Percentiles rank a stretch among this genome's conserved stretches.
These are phyloP conservation scores for Syncephalastrum racemosum DNA, from an alignment of 371 early-diverging fungal species.

Conservation along the genomic window DNA sequence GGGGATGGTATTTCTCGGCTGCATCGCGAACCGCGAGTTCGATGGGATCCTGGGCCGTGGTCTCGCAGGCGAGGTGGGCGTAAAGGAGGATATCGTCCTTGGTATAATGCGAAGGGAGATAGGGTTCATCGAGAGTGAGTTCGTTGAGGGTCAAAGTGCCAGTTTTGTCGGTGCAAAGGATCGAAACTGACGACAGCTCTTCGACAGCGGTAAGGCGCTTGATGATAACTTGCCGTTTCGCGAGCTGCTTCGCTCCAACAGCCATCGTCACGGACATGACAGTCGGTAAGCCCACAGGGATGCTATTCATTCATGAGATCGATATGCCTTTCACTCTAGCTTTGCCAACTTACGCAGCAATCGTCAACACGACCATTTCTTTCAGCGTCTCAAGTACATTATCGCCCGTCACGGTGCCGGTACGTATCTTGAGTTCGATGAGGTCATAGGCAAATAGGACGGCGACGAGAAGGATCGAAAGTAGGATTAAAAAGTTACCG, in stretches of 20 bases:
- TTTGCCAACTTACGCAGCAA: constrained; percentile 72
- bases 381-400: constrained; percentile 68
- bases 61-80: constrained; percentile 88
- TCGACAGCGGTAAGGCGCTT: constrained; percentile 95
- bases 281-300: constrained; percentile 96
- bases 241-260: constrained; percentile 90
- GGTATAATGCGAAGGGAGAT: constrained; percentile 67
- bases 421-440: constrained; percentile 42
- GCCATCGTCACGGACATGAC: constrained; percentile 97
- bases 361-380: constrained; percentile 87
- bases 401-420: constrained; percentile 33
- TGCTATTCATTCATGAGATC: constrained; percentile 32
- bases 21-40: constrained; percentile 86
- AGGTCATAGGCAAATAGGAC: constrained; percentile 81
- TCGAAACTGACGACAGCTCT: constrained; percentile 91
- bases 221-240: constrained; percentile 92
- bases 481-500: constrained; percentile 88
- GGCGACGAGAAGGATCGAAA: constrained; percentile 78
- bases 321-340: not conserved
- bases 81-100: constrained; percentile 83
- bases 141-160: constrained; percentile 95
- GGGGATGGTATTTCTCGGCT: constrained; percentile 71
- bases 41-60: constrained; percentile 84
- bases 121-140: constrained; percentile 89
- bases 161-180: constrained; percentile 96